Evolutionary conservation across 78 protist genomes (phyloP), one percentile per base, ranked within the genome.

Genomic region (Protostelium mycophagum): DNA sequence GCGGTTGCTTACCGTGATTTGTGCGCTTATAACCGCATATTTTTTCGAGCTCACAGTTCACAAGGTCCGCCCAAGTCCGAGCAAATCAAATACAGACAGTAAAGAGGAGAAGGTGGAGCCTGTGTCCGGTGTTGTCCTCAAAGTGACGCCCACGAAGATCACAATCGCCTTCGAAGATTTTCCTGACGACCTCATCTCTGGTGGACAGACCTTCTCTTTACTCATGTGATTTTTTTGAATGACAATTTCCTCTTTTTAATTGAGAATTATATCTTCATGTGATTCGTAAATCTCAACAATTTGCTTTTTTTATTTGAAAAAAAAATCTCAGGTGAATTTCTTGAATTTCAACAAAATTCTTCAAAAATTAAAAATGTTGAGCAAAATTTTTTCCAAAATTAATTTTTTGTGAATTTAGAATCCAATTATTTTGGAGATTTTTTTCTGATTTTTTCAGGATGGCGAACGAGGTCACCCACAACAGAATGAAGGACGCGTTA

Each of bases 401-500:
- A n/a, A n/a, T n/a, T n/a, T n/a, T n/a, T n/a, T n/a, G n/a, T n/a
- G n/a, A n/a, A n/a, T n/a, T n/a, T n/a, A n/a, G n/a, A n/a, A n/a
- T n/a, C n/a, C 86, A 85, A 25, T 36, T 16, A 16, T 25, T 85
- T 16, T 5, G 37, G 16, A 25, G 36, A 37, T 85, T 16, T 36
- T 85, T 16, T 25, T 51, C 73, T 51, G 31, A 51, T 51, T 51
- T 39, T 51, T 5, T 83, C 73, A 31, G 36, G 35, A 0, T 92
- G 0, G 86, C 94, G 36, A 94, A 94, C 89, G 96, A 94, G 37
- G 91, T 91, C 35, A 96, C 97, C 29, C 95, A 93, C 91, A 38
- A 89, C 31, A 88, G 94, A 28, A 90, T 93, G 34, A 38, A 73
- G 31, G 91, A 89, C 0, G 83, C 95, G 37, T 34, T 95, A 0